phyloP scores from a whole-genome alignment of 23 red algal genomes.

The Agarophyton chilense region DNA sequence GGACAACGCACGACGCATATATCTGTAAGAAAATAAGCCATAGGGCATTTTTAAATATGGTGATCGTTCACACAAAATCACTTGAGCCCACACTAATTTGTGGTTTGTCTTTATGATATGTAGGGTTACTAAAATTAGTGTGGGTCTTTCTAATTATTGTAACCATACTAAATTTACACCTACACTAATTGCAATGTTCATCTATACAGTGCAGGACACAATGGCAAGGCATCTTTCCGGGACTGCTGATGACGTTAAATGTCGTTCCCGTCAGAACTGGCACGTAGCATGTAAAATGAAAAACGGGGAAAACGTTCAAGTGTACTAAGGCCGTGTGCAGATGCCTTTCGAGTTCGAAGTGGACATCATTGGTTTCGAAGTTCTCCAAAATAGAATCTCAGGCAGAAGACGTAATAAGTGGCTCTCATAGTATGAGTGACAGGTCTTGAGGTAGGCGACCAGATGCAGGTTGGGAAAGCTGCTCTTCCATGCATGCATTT shows the following conservation, averaged over 20 bases:
- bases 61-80: too few relatives aligned
- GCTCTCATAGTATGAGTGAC: not conserved
- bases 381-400: not conserved
- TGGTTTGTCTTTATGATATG: too few relatives aligned
- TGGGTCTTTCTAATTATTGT: too few relatives aligned
- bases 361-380: not conserved
- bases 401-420: not conserved
- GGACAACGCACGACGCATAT: too few relatives aligned
- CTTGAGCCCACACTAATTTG: too few relatives aligned
- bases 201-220: not conserved
- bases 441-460: not conserved
- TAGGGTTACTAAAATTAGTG: too few relatives aligned
- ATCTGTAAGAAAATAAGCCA: too few relatives aligned
- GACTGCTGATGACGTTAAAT: not conserved
- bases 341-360: too few relatives aligned
- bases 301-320: not conserved
- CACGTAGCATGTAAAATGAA: not conserved
- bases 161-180: too few relatives aligned
- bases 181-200: too few relatives aligned
- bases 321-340: not conserved
- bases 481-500: slow-evolving; percentile 15
- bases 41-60: too few relatives aligned
- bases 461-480: not conserved
- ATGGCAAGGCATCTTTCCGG: not conserved
- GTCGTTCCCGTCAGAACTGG: not conserved